Percentiles rank a stretch among this genome's conserved stretches.
Conservation (phyloP, 805 yeast species). For the Candida morakotiae region DNA sequence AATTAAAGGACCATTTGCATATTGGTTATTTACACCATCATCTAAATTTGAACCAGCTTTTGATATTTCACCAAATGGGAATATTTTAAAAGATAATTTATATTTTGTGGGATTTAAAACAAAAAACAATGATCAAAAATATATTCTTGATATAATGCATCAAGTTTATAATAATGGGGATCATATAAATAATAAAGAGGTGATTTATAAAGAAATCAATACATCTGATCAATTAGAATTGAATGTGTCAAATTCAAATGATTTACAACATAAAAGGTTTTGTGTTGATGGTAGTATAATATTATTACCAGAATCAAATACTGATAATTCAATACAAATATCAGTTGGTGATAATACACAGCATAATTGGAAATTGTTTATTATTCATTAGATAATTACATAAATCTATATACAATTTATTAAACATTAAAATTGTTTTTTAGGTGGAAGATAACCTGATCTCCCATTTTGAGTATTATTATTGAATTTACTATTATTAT, state of each 20-base stretch:
- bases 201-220: constrained; percentile 37
- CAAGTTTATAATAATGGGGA: constrained; percentile 54
- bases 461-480: constrained; percentile 12
- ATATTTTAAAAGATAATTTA: constrained; percentile 38
- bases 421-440: not conserved
- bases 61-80: constrained; percentile 57
- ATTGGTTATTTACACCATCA: constrained; percentile 55
- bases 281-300: constrained; percentile 66
- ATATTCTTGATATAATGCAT: constrained; percentile 51
- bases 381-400: constrained; percentile 5
- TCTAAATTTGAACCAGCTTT: constrained; percentile 57
- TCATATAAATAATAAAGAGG: constrained; percentile 48
- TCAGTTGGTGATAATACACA: constrained; percentile 16
- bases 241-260: constrained; percentile 10
- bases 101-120: constrained; percentile 45
- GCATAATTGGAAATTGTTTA: constrained; percentile 17
- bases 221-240: constrained; percentile 22
- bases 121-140: constrained; percentile 16
- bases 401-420: not conserved
- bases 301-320: constrained; percentile 20
- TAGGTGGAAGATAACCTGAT: constrained; percentile 12
- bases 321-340: constrained; percentile 12
- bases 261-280: constrained; percentile 40
- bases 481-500: constrained; percentile 6
- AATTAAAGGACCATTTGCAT: constrained; percentile 46